These are phyloP conservation scores for Globisporangium nodosum DNA, from an alignment of 352 stramenopile genomes.

Conservation along the genomic window DNA sequence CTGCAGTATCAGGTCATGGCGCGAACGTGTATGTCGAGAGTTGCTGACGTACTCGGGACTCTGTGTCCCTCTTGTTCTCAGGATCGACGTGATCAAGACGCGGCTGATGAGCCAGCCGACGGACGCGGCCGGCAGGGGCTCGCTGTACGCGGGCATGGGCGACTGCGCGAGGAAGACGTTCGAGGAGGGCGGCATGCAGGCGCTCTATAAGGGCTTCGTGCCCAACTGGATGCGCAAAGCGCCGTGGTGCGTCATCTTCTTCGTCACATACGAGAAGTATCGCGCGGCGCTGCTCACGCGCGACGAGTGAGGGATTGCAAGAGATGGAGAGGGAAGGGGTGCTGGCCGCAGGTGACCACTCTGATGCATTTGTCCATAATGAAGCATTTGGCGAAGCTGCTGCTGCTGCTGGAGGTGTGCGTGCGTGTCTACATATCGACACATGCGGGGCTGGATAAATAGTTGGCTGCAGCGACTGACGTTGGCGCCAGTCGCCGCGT, in stretches of 20 bases:
- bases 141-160: slow-evolving; percentile 61
- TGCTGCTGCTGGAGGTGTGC: neutral
- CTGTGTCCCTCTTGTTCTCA: slow-evolving; percentile 8
- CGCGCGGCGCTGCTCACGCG: slow-evolving; percentile 31
- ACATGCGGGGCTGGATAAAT: neutral
- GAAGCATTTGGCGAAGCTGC: neutral
- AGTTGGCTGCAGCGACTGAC: neutral
- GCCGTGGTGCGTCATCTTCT: slow-evolving; percentile 84
- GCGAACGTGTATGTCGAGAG: neutral
- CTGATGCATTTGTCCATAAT: slow-evolving; percentile 2
- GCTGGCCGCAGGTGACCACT: neutral
- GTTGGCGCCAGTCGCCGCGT: no score
- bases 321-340: neutral
- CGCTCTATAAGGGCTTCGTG: slow-evolving; percentile 86
- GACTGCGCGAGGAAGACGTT: slow-evolving; percentile 71
- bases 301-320: slow-evolving; percentile 17
- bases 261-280: slow-evolving; percentile 84
- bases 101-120: slow-evolving; percentile 77
- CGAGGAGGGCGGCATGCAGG: slow-evolving; percentile 47
- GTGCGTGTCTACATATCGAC: neutral
- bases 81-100: slow-evolving; percentile 84
- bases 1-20: neutral
- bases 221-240: slow-evolving; percentile 87
- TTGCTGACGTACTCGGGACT: neutral
- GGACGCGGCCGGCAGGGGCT: slow-evolving; percentile 40